Percentiles rank a stretch among this genome's conserved stretches.
Evolutionary conservation across 2,329 filamentous ascomycete genomes (phyloP).

Genomic region (Aspergillus sojae): DNA sequence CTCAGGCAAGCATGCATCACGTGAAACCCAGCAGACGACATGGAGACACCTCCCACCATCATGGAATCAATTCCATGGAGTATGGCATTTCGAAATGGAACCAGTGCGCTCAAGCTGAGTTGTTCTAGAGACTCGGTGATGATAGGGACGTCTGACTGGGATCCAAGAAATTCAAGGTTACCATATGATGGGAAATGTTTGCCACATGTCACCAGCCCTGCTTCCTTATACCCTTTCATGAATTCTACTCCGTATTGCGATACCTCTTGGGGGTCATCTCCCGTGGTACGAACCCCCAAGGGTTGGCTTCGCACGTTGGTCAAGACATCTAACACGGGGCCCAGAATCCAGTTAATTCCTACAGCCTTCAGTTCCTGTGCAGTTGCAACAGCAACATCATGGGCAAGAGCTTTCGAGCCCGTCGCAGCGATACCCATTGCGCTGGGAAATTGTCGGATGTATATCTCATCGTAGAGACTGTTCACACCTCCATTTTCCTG

Average conservation of each 20-base stretch:
- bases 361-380: slow-evolving; percentile 90
- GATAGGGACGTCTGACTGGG: slow-evolving; percentile 87
- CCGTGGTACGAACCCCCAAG: slow-evolving; percentile 82
- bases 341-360: slow-evolving; percentile 93
- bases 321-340: slow-evolving; percentile 88
- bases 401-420: slow-evolving; percentile 80
- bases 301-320: slow-evolving; percentile 92
- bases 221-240: slow-evolving; percentile 90
- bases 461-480: slow-evolving; percentile 92
- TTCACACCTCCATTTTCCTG: slow-evolving; percentile 99
- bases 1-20: slow-evolving; percentile 94
- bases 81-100: slow-evolving; percentile 90
- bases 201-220: slow-evolving; percentile 83
- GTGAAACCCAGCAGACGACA: slow-evolving; percentile 88
- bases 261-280: slow-evolving; percentile 93
- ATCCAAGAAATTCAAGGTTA: slow-evolving; percentile 90
- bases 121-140: slow-evolving; percentile 95
- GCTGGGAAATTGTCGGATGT: slow-evolving; percentile 94
- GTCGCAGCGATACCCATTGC: slow-evolving; percentile 97
- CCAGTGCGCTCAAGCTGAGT: slow-evolving; percentile 83
- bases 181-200: slow-evolving; percentile 98
- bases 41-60: slow-evolving; percentile 93
- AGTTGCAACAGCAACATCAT: slow-evolving; percentile 88
- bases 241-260: slow-evolving; percentile 89
- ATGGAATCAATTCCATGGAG: slow-evolving; percentile 85